Base-by-base conservation (phyloP, 495 filamentous ascomycete species). In the Thozetella sp. region DNA sequence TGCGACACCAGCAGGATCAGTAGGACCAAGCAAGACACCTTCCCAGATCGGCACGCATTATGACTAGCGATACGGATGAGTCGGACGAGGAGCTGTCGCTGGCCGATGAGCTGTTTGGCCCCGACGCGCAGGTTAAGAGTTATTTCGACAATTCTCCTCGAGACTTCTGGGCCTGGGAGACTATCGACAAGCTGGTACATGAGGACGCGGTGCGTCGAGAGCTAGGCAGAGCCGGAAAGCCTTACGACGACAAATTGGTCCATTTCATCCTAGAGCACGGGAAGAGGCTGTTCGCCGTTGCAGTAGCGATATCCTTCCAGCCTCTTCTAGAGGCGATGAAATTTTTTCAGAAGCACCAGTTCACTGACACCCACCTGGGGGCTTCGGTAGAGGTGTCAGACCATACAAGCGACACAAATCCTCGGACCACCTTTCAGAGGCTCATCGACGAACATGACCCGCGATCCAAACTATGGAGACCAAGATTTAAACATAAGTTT, bases 231-330 rank as follows among this genome's bases (percentile, higher is more conserved):
- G 51, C 26, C 2, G 17, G 55, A 1, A 17, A 26, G 2, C 2
- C 11, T 4, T 54, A n/a, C 30, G 34, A 30, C 1, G 24, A 60
- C 4, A 52, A 55, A 19, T 13, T 60, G 3, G 40, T 60, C 9
- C 9, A 51, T 0, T 60, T 55, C 52, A 51, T 60, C 20, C 51
- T 60, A 17, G 4, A 22, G 2, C 24, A 55, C 17, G 58, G 12
- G 0, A 60, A n/a, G 25, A 60, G 40, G 45, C 52, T 55, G 15
- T 60, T 60, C 17, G 25, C 52, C 3, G 45, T 55, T 12, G 52
- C 51, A n/a, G n/a, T n/a, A 20, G 40, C 34, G 10, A 2, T 17
- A 20, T 23, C 26, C 3, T 13, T 15, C 37, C 2, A 60, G 0
- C 22, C 19, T 13, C 24, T 60, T 17, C 24, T 48, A 19, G 3